phyloP scores from a whole-genome alignment of 768 basidiomycete species.

The Russula virescens region DNA sequence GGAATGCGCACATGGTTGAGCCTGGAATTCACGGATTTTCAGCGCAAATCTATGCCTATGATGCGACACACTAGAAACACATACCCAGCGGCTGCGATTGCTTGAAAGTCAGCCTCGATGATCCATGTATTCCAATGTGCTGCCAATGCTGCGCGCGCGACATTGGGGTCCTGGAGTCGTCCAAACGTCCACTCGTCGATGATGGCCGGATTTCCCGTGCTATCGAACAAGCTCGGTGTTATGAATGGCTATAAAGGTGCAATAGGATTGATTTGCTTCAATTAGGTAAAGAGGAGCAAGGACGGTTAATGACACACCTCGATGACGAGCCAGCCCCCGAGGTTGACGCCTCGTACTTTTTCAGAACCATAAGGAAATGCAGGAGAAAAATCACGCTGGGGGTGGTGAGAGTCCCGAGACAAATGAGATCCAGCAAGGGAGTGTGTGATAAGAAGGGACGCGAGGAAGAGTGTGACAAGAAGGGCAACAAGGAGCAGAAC shows the following conservation, averaged over 20 bases:
- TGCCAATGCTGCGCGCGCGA: conserved; percentile 45
- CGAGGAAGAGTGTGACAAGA: conserved; percentile 20
- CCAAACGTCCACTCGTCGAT: conserved; percentile 80
- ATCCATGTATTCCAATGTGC: conserved; percentile 84
- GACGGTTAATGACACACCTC: conserved; percentile 36
- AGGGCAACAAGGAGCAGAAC: conserved; percentile 12
- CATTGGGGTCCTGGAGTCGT: conserved; percentile 47
- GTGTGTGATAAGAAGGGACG: conserved; percentile 29
- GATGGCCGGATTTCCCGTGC: conserved; percentile 50
- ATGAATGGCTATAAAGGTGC: conserved; percentile 55
- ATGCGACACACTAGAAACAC: conserved; percentile 31
- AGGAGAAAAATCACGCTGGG: conserved; percentile 33
- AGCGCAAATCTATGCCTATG: conserved; percentile 32
- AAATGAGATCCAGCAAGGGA: conserved; percentile 27
- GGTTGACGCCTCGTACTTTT: conserved; percentile 78
- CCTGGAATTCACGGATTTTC: conserved; percentile 31
- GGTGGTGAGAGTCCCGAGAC: conserved; percentile 52
- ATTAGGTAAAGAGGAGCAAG: neutral
- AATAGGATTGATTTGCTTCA: no score
- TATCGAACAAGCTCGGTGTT: conserved; percentile 68
- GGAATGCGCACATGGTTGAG: conserved; percentile 80
- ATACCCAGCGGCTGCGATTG: conserved; percentile 72
- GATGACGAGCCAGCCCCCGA: conserved; percentile 61
- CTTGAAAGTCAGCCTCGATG: conserved; percentile 72
- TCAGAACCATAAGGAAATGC: conserved; percentile 68